phyloP scores from a whole-genome alignment of 495 filamentous ascomycete species.

The Penicillium bovifimosum region DNA sequence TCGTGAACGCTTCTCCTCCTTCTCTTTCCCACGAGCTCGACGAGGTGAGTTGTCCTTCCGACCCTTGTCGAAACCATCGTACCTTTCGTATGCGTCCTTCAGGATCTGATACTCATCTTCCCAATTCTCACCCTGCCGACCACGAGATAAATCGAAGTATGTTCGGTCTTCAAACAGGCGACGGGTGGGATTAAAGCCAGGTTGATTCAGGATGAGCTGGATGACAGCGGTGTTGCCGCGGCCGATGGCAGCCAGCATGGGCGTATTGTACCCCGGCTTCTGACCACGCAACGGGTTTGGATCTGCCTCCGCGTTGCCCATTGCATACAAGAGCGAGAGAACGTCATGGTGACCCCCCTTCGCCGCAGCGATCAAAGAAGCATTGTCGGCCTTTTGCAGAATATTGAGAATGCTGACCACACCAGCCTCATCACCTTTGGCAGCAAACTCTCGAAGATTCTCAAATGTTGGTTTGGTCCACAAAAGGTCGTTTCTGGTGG shows the following conservation, averaged over 20 bases:
- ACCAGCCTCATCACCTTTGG: slow-evolving; percentile 73
- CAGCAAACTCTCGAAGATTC: slow-evolving; percentile 74
- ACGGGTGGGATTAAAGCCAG: slow-evolving; percentile 71
- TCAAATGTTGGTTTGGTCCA: slow-evolving; percentile 59
- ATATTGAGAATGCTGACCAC: slow-evolving; percentile 78
- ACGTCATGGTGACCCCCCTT: slow-evolving; percentile 85
- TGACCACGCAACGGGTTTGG: slow-evolving; percentile 56
- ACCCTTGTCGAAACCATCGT: slow-evolving; percentile 37
- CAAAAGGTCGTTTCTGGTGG: slow-evolving; percentile 54
- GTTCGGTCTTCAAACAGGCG: slow-evolving; percentile 60
- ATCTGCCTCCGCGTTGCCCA: slow-evolving; percentile 74
- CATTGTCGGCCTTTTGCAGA: slow-evolving; percentile 68
- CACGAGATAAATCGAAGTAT: slow-evolving; percentile 79
- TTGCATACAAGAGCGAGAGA: slow-evolving; percentile 75
- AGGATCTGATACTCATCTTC: slow-evolving; percentile 81
- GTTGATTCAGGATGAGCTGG: slow-evolving; percentile 69
- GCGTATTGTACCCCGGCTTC: slow-evolving; percentile 62
- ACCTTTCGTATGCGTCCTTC: slow-evolving; percentile 70
- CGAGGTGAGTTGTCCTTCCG: slow-evolving; percentile 46
- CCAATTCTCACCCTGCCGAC: slow-evolving; percentile 80
- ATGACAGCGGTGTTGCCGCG: slow-evolving; percentile 81
- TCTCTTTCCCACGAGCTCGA: slow-evolving; percentile 53
- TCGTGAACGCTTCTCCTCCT: slow-evolving; percentile 44
- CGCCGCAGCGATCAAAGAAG: slow-evolving; percentile 84
- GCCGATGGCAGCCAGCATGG: slow-evolving; percentile 91